phyloP scores from a whole-genome alignment of 139 green algal genomes.

The Chlorella sp. region DNA sequence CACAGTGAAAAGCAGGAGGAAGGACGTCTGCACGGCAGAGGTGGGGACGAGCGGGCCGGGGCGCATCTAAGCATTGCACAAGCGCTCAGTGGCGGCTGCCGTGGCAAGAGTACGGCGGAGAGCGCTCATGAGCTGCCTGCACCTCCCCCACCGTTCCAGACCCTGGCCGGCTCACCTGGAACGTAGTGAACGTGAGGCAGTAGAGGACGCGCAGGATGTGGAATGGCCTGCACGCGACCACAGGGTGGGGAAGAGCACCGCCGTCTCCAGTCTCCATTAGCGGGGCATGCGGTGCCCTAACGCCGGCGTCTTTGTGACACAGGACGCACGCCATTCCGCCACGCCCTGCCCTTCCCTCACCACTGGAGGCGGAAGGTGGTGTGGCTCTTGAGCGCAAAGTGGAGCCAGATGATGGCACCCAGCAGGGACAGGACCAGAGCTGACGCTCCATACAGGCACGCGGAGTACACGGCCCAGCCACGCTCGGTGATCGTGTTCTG shows the following conservation, averaged over 20 bases:
- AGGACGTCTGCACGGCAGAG: conserved; percentile 3
- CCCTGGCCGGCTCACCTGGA: not conserved
- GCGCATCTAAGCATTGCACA: no score
- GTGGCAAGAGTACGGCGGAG: no score
- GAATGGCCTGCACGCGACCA: not conserved
- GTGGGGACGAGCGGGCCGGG: no score
- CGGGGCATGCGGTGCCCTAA: not conserved
- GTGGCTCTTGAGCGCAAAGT: not conserved
- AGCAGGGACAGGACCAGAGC: conserved; percentile 1
- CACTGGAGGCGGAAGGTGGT: conserved; percentile 11
- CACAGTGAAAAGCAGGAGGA: conserved; percentile 14
- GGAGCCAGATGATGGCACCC: conserved; percentile 3
- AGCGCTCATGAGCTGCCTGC: no score
- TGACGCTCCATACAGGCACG: not conserved
- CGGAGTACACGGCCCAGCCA: not conserved
- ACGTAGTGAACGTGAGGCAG: not conserved
- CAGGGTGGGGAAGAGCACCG: not conserved
- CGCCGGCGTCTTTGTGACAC: no score
- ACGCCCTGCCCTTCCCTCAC: not conserved
- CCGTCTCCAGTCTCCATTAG: not conserved
- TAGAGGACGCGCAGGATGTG: not conserved
- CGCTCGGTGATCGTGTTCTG: not conserved
- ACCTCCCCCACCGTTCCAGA: not conserved
- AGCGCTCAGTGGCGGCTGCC: no score
- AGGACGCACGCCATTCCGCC: not conserved